Percentiles rank a stretch among this genome's conserved stretches.
Conservation (phyloP, 116 monocot genomes). For the Phalaenopsis hybrid region DNA sequence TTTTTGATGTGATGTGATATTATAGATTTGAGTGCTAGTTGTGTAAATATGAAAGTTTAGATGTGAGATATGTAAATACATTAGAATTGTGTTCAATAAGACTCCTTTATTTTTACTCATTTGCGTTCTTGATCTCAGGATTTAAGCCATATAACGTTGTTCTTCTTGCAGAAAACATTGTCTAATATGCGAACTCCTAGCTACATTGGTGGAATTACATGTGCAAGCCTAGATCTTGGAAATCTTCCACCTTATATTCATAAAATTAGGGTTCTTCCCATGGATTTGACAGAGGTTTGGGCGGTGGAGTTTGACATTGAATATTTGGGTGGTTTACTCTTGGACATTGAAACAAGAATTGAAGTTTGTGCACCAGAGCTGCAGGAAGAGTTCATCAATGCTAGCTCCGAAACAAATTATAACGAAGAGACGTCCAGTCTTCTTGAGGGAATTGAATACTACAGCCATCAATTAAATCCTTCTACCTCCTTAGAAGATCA, state of each 20-base stretch:
- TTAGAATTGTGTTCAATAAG: no score
- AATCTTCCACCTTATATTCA: conserved; percentile 76
- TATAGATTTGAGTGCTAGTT: no score
- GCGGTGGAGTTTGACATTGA: conserved; percentile 83
- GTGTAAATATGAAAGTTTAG: no score
- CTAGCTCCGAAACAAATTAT: conserved; percentile 36
- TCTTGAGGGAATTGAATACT: conserved; percentile 64
- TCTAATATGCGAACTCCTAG: conserved; percentile 73
- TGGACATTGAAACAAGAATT: conserved; percentile 85
- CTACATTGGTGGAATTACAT: conserved; percentile 72
- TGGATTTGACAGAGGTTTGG: conserved; percentile 75
- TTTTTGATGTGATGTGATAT: no score
- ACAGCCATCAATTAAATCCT: conserved; percentile 39
- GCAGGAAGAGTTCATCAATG: conserved; percentile 49
- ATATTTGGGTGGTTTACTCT: conserved; percentile 65
- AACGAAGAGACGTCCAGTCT: conserved; percentile 54
- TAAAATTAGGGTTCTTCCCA: conserved; percentile 73
- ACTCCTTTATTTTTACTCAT: background rate
- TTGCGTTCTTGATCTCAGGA: background rate
- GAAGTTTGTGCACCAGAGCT: conserved; percentile 79
- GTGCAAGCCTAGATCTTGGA: conserved; percentile 65
- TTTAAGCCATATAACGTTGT: background rate
- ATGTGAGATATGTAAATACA: no score
- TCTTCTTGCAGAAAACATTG: conserved; percentile 50
- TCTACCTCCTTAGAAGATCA: conserved; percentile 15